Evolutionary conservation across 768 basidiomycete species (phyloP).

Genomic region (Suillus fuscotomentosus): DNA sequence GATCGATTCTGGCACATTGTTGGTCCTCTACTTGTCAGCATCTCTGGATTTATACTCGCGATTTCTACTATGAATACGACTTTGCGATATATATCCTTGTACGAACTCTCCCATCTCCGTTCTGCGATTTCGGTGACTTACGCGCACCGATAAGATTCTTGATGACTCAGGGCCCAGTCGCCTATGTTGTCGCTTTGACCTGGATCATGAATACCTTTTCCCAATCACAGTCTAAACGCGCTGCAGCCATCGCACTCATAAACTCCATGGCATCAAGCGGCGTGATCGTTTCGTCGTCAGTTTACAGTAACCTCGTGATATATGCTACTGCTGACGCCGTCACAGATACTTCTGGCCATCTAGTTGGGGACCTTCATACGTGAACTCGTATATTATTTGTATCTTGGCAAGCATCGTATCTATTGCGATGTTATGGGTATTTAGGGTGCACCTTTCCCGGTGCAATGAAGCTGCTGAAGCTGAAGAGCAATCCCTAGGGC

Average conservation of each 20-base stretch:
- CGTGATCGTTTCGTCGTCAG: constrained; percentile 77
- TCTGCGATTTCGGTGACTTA: background rate
- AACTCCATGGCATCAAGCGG: constrained; percentile 80
- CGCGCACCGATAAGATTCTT: constrained; percentile 51
- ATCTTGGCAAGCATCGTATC: constrained; percentile 51
- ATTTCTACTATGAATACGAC: constrained; percentile 59
- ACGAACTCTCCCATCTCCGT: constrained; percentile 16
- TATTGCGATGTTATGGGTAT: constrained; percentile 47
- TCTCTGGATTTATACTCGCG: constrained; percentile 65
- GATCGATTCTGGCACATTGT: constrained; percentile 76
- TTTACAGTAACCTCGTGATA: constrained; percentile 18
- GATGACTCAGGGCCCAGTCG: constrained; percentile 70
- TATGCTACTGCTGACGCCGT: background rate
- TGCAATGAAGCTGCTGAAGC: constrained; percentile 39
- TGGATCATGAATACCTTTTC: constrained; percentile 61
- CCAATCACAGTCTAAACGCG: constrained; percentile 79
- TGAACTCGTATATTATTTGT: constrained; percentile 69
- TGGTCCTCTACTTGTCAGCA: constrained; percentile 49
- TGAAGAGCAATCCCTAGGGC: constrained; percentile 34
- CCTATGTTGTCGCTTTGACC: constrained; percentile 59
- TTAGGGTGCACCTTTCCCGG: constrained; percentile 40
- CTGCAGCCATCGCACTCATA: constrained; percentile 76
- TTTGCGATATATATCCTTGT: constrained; percentile 66
- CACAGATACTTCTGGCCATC: constrained; percentile 63
- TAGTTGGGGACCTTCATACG: constrained; percentile 69